Percentiles rank a stretch among this genome's conserved stretches.
Evolutionary conservation across 306 rosid genomes (phyloP).

Genomic region (Citrullus amarus): DNA sequence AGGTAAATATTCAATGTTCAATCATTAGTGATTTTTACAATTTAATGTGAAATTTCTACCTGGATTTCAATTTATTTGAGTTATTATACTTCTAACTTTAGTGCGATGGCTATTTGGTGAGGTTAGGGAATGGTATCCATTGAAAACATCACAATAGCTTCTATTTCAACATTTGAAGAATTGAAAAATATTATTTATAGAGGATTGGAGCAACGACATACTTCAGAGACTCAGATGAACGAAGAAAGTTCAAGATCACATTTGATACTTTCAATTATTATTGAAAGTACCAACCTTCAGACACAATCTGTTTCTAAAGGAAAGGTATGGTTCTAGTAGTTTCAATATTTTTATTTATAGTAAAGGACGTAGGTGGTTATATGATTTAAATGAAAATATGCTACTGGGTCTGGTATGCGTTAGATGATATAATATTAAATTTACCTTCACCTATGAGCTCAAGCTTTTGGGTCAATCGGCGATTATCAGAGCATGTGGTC

Average conservation of each 20-base stretch:
- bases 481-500: too few species aligned
- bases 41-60: background rate
- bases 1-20: slow-evolving; percentile 31
- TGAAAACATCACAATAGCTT: slow-evolving; percentile 55
- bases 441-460: too few species aligned
- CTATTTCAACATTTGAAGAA: slow-evolving; percentile 67
- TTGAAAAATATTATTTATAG: slow-evolving; percentile 52
- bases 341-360: background rate
- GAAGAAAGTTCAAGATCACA: slow-evolving; percentile 96
- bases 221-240: slow-evolving; percentile 82
- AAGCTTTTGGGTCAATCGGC: too few species aligned
- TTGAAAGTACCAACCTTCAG: slow-evolving; percentile 87
- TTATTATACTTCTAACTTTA: background rate
- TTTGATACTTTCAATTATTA: slow-evolving; percentile 62
- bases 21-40: background rate
- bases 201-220: slow-evolving; percentile 74
- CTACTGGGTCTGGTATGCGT: background rate
- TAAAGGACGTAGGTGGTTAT: background rate
- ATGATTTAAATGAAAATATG: background rate
- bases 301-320: slow-evolving; percentile 86
- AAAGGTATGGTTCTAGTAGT: slow-evolving; percentile 38
- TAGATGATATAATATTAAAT: too few species aligned
- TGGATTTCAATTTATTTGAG: background rate
- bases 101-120: slow-evolving; percentile 14
- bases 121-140: slow-evolving; percentile 85